Base-by-base conservation (phyloP, 345 rosid genomes). In the Syzygium aqueum region DNA sequence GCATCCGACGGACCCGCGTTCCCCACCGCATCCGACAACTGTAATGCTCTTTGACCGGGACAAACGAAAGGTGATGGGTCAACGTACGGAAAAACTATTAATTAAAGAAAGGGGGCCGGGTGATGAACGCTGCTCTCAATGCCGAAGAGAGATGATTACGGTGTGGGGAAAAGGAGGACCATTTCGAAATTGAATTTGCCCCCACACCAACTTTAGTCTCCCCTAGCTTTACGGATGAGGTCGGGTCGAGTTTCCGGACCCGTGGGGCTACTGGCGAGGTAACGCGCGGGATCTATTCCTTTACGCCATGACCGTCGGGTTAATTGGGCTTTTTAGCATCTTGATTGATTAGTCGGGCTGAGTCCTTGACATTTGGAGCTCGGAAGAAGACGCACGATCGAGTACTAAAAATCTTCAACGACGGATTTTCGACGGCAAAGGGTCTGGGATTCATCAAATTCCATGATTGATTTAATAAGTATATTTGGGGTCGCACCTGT, bases 401-500 rank as follows among this genome's bases (percentile, higher is more conserved):
- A 51, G 11, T 51, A 10, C 52, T 16, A 14, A 52, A 52, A 4
- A 53, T 53, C 8, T 7, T 53, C 23, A 19, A 6, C 2, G 23
- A 6, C 19, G 56, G 8, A 8, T 17, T 53, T 19, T 19, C 3
- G 3, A 19, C 1, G 56, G 7, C 23, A 7, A 19, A 43, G 46
- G 46, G 46, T 43, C 46, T 3, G 46, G 46, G 6, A 6, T 6
- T 43, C 46, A 43, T 43, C 46, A 43, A 43, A 6, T 43, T 57
- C 14, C 63, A 23, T 1, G 10, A 56, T 22, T 7, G n/a, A n/a
- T 2, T 0, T 50, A 1, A 25, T 25, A 0, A 57, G 11, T 57
- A n/a, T 0, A n/a, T 6, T 65, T 15, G 19, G 11, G 11, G 0
- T 0, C 2, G 14, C 5, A 1, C 0, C 0, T 0, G 1, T 0